Base-by-base conservation (phyloP, 2,329 filamentous ascomycete genomes). In the Pseudocercospora fijiensis region DNA sequence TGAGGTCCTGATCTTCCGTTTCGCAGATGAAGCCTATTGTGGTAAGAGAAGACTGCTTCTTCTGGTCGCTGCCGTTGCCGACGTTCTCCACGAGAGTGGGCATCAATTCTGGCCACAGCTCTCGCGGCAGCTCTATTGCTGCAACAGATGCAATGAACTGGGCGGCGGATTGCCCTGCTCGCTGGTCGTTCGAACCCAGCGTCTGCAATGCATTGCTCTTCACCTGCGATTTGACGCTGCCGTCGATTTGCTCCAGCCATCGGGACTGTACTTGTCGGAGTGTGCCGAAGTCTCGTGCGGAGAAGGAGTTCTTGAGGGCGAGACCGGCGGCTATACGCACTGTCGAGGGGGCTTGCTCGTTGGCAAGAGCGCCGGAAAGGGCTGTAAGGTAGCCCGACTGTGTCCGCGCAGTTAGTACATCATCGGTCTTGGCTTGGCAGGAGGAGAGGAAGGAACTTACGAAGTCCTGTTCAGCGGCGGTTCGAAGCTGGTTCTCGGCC, bases 1-100 rank as follows among this genome's bases (percentile, higher is more conserved):
- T 87, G 58, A 99, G 86, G 65, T 97, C 93, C 56, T 86, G 76
- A 75, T 99, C 95, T 75, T 96, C 92, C 72, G 90, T 94, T 79
- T 99, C 95, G 84, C 95, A 99, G 73, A 99, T 94, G 81, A 95
- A 99, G 72, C 95, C 95, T 78, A 99, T 97, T n/a, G 94, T 90
- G 63, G 92, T 94, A 74, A 99, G 82, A 51, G 94, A 98, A 47
- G 93, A 85, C 82, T 97, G 93, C 84, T 98, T 99, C 77, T 96
- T 88, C 80, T 92, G 88, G 75, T 93, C 90, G 73, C 84, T 86
- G 70, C 94, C 95, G 70, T 88, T 87, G 77, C 91, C 94, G 70
- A 99, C 93, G 78, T 95, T 96, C 78, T 94, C 90, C 70, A 99
- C 95, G 70, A 99, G 84, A 33, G 85, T 86, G 66, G 87, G 84